Evolutionary conservation across 2,329 filamentous ascomycete species (phyloP).

Genomic region (Zymoseptoria tritici): DNA sequence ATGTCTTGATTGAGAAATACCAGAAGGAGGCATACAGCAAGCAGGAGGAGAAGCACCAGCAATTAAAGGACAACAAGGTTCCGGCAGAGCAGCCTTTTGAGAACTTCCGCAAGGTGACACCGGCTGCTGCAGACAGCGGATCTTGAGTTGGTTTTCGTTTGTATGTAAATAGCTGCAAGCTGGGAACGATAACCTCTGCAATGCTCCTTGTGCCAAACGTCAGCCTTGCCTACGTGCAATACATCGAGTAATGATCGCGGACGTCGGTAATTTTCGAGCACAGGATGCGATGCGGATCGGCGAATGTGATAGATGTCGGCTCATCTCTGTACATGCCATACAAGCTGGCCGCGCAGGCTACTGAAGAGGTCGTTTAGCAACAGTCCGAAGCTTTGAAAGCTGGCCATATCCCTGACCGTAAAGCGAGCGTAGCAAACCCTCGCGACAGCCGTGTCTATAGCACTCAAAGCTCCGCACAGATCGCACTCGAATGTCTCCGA

Average conservation of each 20-base stretch:
- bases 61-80: slow-evolving; percentile 32
- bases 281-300: no score
- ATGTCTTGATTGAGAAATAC: slow-evolving; percentile 55
- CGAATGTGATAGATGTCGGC: no score
- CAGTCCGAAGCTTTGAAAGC: neutral
- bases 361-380: neutral
- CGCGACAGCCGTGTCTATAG: no score
- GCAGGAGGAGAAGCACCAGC: slow-evolving; percentile 49
- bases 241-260: neutral
- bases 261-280: no score
- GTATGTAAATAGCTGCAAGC: slow-evolving; percentile 5
- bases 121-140: slow-evolving; percentile 16
- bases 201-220: neutral
- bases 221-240: neutral
- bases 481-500: no score
- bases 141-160: slow-evolving; percentile 5
- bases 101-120: slow-evolving; percentile 19
- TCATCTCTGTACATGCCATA: neutral
- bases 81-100: slow-evolving; percentile 26
- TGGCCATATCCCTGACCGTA: neutral
- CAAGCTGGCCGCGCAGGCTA: neutral
- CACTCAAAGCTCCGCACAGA: no score
- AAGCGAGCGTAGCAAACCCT: neutral
- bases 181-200: neutral
- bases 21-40: slow-evolving; percentile 49